phyloP scores from a whole-genome alignment of 73 alveolate genomes.

The Uronychia setigera region DNA sequence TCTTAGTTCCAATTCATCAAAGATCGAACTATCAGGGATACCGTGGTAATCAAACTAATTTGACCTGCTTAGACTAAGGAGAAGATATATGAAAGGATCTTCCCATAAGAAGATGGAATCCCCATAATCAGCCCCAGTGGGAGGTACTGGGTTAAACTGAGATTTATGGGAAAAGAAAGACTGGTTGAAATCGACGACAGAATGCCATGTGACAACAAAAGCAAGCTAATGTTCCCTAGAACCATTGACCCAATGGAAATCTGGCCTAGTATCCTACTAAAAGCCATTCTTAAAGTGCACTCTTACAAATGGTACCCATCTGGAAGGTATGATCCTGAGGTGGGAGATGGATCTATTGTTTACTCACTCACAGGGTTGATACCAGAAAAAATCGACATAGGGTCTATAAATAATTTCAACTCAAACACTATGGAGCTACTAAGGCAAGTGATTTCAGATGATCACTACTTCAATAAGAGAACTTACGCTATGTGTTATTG shows the following conservation, averaged over 20 bases:
- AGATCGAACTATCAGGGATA: slow-evolving; percentile 94
- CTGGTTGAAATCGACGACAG: slow-evolving; percentile 93
- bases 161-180: slow-evolving; percentile 95
- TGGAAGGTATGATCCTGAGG: slow-evolving; percentile 69
- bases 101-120: slow-evolving; percentile 97
- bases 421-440: slow-evolving; percentile 43
- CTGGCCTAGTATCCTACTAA: slow-evolving; percentile 94
- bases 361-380: slow-evolving; percentile 96
- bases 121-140: slow-evolving; percentile 96
- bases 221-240: slow-evolving; percentile 90
- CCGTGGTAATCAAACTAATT: slow-evolving; percentile 10
- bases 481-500: slow-evolving; percentile 59
- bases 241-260: slow-evolving; percentile 84
- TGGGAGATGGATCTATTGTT: slow-evolving; percentile 93
- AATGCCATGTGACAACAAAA: slow-evolving; percentile 93
- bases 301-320: slow-evolving; percentile 80
- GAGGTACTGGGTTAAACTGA: slow-evolving; percentile 91
- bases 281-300: slow-evolving; percentile 92
- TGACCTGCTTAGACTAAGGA: slow-evolving; percentile 74
- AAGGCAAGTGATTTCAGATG: slow-evolving; percentile 59
- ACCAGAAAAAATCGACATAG: slow-evolving; percentile 86
- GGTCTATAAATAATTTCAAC: slow-evolving; percentile 24
- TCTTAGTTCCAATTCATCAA: slow-evolving; percentile 91
- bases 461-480: slow-evolving; percentile 61
- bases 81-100: slow-evolving; percentile 91